Conservation (phyloP, 1,284 basidiomycete genomes). For the Coniferiporia weirii region DNA sequence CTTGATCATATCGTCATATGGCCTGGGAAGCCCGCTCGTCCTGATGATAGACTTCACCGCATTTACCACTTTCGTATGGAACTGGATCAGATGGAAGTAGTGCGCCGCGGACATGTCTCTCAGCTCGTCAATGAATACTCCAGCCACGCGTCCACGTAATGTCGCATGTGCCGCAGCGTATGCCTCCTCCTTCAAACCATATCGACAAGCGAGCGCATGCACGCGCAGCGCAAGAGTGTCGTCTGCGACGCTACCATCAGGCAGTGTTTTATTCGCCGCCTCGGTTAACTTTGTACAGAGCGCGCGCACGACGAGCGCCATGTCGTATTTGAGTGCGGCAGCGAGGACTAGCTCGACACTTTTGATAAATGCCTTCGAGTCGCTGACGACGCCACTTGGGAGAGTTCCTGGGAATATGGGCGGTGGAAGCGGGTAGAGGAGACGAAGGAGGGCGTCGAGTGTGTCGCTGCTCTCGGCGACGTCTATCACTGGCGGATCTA, state of each 20-base stretch:
- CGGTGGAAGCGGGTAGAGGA: slow-evolving; percentile 38
- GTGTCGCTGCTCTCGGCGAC: slow-evolving; percentile 44
- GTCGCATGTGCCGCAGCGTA: slow-evolving; percentile 6
- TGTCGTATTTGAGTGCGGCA: slow-evolving; percentile 35
- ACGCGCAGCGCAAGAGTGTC: slow-evolving; percentile 12
- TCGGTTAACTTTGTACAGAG: slow-evolving; percentile 47
- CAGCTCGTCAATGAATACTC: slow-evolving; percentile 8
- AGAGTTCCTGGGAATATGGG: slow-evolving; percentile 21
- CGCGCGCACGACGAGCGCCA: slow-evolving; percentile 26
- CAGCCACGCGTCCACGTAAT: neutral
- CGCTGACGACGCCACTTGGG: neutral
- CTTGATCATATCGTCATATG: neutral
- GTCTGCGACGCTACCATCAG: slow-evolving; percentile 1
- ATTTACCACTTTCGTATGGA: neutral
- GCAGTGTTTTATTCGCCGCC: slow-evolving; percentile 32
- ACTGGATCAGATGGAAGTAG: slow-evolving; percentile 11
- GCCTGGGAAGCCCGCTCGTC: neutral
- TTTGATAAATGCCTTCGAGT: neutral
- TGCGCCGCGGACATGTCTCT: slow-evolving; percentile 9
- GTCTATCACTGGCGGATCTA: slow-evolving; percentile 39
- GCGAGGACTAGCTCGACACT: slow-evolving; percentile 24
- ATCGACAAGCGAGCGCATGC: slow-evolving; percentile 1
- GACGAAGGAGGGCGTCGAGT: slow-evolving; percentile 47
- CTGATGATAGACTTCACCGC: neutral
- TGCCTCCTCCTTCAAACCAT: slow-evolving; percentile 6